Percentiles rank a stretch among this genome's conserved stretches.
Conservation (phyloP, 495 filamentous ascomycete species). For the Penicillium waksmanii region DNA sequence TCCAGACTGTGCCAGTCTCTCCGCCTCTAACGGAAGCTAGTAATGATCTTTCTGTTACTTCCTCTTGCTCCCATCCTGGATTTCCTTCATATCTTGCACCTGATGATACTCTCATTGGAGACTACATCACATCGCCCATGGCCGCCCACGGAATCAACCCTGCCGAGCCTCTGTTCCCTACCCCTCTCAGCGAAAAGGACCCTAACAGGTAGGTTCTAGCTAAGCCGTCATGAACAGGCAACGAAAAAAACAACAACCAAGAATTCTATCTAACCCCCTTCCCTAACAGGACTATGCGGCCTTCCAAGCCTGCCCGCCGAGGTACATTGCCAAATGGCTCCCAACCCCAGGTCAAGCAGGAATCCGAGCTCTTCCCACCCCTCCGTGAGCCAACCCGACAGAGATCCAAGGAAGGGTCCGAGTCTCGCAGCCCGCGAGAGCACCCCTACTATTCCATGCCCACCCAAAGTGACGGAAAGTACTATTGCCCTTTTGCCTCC, state of each 20-base stretch:
- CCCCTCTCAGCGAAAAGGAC: slow-evolving; percentile 48
- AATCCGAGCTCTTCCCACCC: slow-evolving; percentile 44
- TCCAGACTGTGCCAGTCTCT: slow-evolving; percentile 47
- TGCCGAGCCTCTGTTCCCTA: slow-evolving; percentile 48
- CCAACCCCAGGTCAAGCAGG: slow-evolving; percentile 41
- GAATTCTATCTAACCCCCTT: slow-evolving; percentile 18
- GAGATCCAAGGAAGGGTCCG: slow-evolving; percentile 51
- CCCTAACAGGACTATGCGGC: slow-evolving; percentile 43
- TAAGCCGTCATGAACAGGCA: background rate
- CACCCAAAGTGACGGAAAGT: slow-evolving; percentile 73
- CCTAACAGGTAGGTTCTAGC: slow-evolving; percentile 46
- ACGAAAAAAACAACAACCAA: background rate
- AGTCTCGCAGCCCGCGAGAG: slow-evolving; percentile 68
- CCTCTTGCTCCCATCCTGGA: slow-evolving; percentile 48
- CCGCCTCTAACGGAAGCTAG: slow-evolving; percentile 52
- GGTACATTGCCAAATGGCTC: slow-evolving; percentile 38
- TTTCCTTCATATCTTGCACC: slow-evolving; percentile 44
- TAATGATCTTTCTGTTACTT: slow-evolving; percentile 50
- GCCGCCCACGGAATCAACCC: slow-evolving; percentile 44
- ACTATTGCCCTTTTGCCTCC: slow-evolving; percentile 83
- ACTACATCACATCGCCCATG: slow-evolving; percentile 41
- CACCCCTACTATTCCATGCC: slow-evolving; percentile 78
- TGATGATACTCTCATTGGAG: slow-evolving; percentile 47
- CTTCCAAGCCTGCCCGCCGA: slow-evolving; percentile 42
- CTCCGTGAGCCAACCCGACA: slow-evolving; percentile 45